Evolutionary conservation across 2,329 filamentous ascomycete species (phyloP), one percentile per base, ranked within the genome.

Genomic region (Didymella glomerata): DNA sequence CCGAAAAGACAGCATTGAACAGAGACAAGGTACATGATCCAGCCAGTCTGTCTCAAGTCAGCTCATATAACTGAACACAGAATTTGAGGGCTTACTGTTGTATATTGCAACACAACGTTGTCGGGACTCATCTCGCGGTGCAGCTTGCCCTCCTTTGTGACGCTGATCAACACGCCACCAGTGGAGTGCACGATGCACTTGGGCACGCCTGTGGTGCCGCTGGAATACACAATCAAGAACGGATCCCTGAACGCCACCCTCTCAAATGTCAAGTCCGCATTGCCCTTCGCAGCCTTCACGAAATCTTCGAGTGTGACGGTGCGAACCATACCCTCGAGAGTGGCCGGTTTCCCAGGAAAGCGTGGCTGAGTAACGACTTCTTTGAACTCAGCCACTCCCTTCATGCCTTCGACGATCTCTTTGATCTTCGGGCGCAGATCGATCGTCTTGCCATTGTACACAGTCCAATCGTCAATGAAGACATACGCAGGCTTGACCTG

Each of bases 141-240:
- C 22, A 88, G 69, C 22, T 72, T 76, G 1, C 79, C 80, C 73
- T 96, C 92, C 71, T 93, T 88, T 40, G 75, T 76, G 2, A 73
- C 71, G 48, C 77, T 90, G 63, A 92, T 62, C 28, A 91, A 75
- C 1, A 86, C 78, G 0, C 89, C 88, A 3, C 90, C 90, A 1
- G 86, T 84, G 1, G 87, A 88, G 74, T 96, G 92, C 2, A 94
- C 90, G 63, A 96, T 95, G 59, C 91, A 93, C 71, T 96, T 96
- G 13, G 92, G 92, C 20, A 85, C 86, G 4, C 92, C 92, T 0
- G 92, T 96, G 0, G 92, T 96, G 2, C 92, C 92, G 1, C 88
- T 91, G 0, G 89, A 86, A 70, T 92, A 96, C 58, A 89, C 90
- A 34, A 96, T 84, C 32, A 94, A 78, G 76, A 91, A 89, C 0